These are phyloP conservation scores for Beauveria sp. DNA, from an alignment of 2,329 filamentous ascomycete species.

Conservation along the genomic window DNA sequence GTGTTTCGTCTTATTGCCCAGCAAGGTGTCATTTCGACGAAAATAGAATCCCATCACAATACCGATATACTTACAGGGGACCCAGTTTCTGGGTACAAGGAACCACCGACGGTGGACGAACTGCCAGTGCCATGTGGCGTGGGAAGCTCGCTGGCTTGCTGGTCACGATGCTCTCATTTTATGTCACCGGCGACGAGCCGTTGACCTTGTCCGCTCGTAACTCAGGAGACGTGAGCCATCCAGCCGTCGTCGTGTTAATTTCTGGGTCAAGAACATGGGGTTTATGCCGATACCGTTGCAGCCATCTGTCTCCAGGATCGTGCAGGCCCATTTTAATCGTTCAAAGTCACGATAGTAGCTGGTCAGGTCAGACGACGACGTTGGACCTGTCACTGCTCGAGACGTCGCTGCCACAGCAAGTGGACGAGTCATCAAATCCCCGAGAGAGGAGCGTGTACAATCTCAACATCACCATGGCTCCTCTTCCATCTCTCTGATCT, in stretches of 20 bases:
- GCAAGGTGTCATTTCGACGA: background rate
- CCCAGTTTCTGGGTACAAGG: background rate
- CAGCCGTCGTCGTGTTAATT: background rate
- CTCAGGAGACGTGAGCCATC: background rate
- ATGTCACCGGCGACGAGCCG: no score
- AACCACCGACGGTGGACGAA: background rate
- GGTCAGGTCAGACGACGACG: conserved; percentile 1
- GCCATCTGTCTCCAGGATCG: conserved; percentile 10
- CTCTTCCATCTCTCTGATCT: background rate
- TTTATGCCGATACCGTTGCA: conserved; percentile 6
- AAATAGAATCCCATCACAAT: background rate
- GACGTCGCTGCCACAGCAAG: background rate
- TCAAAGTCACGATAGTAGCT: conserved; percentile 8
- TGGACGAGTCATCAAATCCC: background rate
- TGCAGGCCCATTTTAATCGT: conserved; percentile 9
- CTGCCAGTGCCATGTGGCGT: background rate
- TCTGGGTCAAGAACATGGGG: background rate
- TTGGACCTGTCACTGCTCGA: background rate
- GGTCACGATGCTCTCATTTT: background rate
- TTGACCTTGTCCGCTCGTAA: background rate
- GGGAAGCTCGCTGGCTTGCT: background rate
- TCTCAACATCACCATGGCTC: background rate
- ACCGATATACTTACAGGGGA: background rate
- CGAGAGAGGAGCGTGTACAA: background rate
- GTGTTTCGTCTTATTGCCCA: background rate